A percentile compares a stretch with the other conserved stretches of the same genome.
These are phyloP conservation scores for Talaromyces pinophilus DNA, from an alignment of 2,329 filamentous ascomycete species.

Conservation along the genomic window DNA sequence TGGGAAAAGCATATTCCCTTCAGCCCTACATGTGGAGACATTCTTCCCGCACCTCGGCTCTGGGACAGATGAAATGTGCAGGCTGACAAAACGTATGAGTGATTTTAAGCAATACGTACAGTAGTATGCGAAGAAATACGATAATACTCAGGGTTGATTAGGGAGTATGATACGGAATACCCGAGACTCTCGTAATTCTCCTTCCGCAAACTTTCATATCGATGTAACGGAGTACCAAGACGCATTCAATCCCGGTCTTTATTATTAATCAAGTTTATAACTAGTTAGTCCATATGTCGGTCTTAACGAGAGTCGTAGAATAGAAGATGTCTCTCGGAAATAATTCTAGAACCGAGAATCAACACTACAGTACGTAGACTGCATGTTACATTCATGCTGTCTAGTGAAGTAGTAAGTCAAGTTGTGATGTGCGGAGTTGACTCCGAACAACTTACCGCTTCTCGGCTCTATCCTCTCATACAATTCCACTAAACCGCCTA, in stretches of 20 bases:
- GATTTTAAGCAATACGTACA: background rate
- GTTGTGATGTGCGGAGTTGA: background rate
- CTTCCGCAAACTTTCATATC: background rate
- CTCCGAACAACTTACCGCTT: slow-evolving; percentile 8
- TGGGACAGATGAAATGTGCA: background rate
- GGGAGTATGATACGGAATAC: background rate
- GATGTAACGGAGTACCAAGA: background rate
- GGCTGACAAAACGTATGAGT: background rate
- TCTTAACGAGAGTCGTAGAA: background rate
- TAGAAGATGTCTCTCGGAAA: background rate
- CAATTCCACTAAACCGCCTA: background rate
- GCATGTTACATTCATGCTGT: background rate
- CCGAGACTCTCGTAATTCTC: background rate
- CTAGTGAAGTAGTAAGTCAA: background rate
- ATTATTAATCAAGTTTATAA: too few species aligned
- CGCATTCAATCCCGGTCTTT: background rate
- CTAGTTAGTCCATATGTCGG: too few species aligned
- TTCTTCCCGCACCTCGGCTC: background rate
- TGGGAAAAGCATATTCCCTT: slow-evolving; percentile 2
- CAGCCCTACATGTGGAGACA: slow-evolving; percentile 12
- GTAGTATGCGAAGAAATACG: too few species aligned
- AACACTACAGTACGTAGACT: background rate
- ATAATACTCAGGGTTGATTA: background rate
- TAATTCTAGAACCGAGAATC: background rate
- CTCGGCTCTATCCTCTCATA: background rate